Evolutionary conservation across 2,329 filamentous ascomycete genomes (phyloP).

Genomic region (Hypomyces rosellus): DNA sequence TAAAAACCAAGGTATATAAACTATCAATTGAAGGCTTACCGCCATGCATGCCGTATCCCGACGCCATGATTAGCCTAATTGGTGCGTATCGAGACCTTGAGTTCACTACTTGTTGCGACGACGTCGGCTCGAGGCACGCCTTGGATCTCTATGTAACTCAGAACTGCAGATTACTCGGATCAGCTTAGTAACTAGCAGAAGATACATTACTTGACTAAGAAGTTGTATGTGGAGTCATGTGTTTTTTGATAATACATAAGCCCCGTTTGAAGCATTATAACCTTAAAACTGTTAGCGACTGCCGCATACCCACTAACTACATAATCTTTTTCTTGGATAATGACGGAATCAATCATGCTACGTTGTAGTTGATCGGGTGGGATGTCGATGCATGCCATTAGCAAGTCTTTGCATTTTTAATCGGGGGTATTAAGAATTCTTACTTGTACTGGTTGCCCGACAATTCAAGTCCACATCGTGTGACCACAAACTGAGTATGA

Average conservation of each 20-base stretch:
- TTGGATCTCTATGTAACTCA: background rate
- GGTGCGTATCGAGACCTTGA: constrained; percentile 20
- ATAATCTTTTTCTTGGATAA: constrained; percentile 1
- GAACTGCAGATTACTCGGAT: no score
- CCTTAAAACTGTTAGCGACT: background rate
- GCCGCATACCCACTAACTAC: background rate
- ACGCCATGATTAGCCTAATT: constrained; percentile 55
- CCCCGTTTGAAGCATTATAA: background rate
- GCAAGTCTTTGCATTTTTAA: no score
- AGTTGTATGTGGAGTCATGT: background rate
- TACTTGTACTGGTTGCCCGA: no score
- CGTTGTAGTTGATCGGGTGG: background rate
- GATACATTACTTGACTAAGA: background rate
- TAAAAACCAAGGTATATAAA: background rate
- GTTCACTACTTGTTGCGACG: constrained; percentile 5
- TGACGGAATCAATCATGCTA: constrained; percentile 9
- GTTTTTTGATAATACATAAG: background rate
- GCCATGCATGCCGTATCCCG: constrained; percentile 75
- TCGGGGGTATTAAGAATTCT: background rate
- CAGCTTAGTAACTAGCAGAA: background rate
- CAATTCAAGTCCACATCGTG: constrained; percentile 3
- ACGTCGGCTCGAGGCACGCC: background rate
- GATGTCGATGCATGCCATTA: no score
- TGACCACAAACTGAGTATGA: constrained; percentile 15
- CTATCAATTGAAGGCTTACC: constrained; percentile 45